Evolutionary conservation across 495 filamentous ascomycete species (phyloP).

Genomic region (Xylaria castorea): DNA sequence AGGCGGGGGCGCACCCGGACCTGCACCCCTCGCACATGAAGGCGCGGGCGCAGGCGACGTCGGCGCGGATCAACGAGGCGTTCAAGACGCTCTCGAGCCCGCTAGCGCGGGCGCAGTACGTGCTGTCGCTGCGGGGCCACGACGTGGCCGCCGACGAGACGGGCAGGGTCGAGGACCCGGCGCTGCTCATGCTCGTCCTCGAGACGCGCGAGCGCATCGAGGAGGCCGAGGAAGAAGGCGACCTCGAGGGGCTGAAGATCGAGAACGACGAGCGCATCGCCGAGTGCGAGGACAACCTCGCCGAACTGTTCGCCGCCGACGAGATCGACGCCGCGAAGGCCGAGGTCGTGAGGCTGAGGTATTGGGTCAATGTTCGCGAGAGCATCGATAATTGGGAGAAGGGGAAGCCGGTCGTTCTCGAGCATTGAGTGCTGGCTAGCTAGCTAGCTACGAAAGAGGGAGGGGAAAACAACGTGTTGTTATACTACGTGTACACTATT

Average conservation of each 20-base stretch:
- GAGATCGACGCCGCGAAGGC: constrained; percentile 69
- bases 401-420: constrained; percentile 70
- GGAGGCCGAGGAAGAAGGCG: constrained; percentile 69
- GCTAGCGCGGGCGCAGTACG: constrained; percentile 81
- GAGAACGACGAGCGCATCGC: constrained; percentile 73
- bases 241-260: constrained; percentile 62
- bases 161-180: constrained; percentile 70
- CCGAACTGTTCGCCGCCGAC: constrained; percentile 66
- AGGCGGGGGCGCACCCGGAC: constrained; percentile 83
- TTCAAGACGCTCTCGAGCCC: constrained; percentile 83
- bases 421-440: constrained; percentile 57
- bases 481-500: neutral
- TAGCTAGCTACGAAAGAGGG: neutral
- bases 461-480: too few relatives aligned
- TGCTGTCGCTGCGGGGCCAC: constrained; percentile 72
- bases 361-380: constrained; percentile 90
- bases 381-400: constrained; percentile 81
- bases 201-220: constrained; percentile 88
- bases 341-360: constrained; percentile 80
- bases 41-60: constrained; percentile 71
- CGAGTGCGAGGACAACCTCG: constrained; percentile 64
- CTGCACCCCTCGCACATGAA: constrained; percentile 47
- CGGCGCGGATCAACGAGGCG: constrained; percentile 83
- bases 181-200: constrained; percentile 85
- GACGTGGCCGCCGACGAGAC: constrained; percentile 81